Conservation (phyloP, 2,329 filamentous ascomycete species). For the Penicillium verrucosum region DNA sequence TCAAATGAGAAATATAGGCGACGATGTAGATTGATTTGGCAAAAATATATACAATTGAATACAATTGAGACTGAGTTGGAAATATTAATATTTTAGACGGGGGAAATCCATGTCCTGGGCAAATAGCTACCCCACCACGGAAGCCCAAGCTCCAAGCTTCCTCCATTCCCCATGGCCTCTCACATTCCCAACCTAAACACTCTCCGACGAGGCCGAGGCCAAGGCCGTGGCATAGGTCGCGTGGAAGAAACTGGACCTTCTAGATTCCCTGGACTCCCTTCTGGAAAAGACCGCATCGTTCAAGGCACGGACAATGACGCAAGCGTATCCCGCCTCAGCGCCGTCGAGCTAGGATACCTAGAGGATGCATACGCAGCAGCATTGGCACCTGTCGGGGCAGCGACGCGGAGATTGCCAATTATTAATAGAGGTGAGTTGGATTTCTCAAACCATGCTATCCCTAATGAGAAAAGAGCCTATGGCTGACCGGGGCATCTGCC, state of each 20-base stretch:
- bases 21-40: neutral
- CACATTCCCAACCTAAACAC: conserved; percentile 76
- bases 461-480: neutral
- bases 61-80: neutral
- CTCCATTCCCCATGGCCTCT: conserved; percentile 57
- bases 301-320: conserved; percentile 92
- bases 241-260: conserved; percentile 23
- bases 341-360: conserved; percentile 80
- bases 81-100: neutral
- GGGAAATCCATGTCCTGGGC: neutral
- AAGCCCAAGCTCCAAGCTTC: conserved; percentile 19
- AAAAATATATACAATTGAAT: neutral
- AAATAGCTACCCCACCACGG: conserved; percentile 15
- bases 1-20: neutral
- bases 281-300: conserved; percentile 66
- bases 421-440: conserved; percentile 75
- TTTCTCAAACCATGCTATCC: conserved; percentile 14
- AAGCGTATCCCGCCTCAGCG: conserved; percentile 81
- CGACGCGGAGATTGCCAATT: conserved; percentile 72
- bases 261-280: conserved; percentile 29
- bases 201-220: conserved; percentile 51
- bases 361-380: conserved; percentile 72
- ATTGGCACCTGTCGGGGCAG: conserved; percentile 56
- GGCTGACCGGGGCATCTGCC: neutral
- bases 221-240: conserved; percentile 41